Conservation (phyloP, 371 early-diverging fungal genomes). For the Haplosporangium sp. region DNA sequence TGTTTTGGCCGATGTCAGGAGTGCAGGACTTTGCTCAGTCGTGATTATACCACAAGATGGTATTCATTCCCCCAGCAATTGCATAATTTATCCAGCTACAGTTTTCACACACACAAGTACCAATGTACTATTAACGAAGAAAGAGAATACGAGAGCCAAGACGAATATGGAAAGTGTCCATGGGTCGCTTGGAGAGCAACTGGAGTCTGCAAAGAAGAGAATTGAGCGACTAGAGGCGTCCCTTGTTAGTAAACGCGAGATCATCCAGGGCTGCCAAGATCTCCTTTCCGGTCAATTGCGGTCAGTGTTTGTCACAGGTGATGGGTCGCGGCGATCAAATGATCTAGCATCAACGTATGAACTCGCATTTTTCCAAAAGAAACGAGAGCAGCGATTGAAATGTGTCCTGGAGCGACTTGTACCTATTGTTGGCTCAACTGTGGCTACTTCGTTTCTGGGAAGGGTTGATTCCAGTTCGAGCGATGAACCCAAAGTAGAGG, state of each 20-base stretch:
- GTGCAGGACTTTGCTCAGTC: constrained; percentile 10
- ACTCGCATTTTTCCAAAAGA: constrained; percentile 3
- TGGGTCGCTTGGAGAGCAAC: constrained; percentile 10
- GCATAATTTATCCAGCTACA: constrained; percentile 10
- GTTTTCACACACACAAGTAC: not conserved
- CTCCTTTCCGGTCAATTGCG: constrained; percentile 8
- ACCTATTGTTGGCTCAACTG: constrained; percentile 16
- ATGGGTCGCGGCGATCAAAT: not conserved
- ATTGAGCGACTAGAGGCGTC: constrained; percentile 8
- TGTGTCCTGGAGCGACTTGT: constrained; percentile 18
- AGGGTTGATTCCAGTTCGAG: not conserved
- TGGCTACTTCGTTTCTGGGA: not conserved
- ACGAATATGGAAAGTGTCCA: constrained; percentile 13
- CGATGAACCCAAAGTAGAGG: not conserved
- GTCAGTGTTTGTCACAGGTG: constrained; percentile 3
- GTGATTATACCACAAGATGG: not conserved
- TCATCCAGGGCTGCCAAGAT: constrained; percentile 23
- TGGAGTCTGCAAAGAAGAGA: constrained; percentile 10
- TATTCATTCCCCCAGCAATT: not conserved
- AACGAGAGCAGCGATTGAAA: constrained; percentile 5
- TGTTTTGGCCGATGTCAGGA: constrained; percentile 16
- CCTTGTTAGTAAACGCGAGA: constrained; percentile 20
- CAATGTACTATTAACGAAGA: not conserved
- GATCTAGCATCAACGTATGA: not conserved
- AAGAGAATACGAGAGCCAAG: constrained; percentile 5